Conservation (phyloP, 2,329 filamentous ascomycete genomes). For the Diaporthe aspalathi region DNA sequence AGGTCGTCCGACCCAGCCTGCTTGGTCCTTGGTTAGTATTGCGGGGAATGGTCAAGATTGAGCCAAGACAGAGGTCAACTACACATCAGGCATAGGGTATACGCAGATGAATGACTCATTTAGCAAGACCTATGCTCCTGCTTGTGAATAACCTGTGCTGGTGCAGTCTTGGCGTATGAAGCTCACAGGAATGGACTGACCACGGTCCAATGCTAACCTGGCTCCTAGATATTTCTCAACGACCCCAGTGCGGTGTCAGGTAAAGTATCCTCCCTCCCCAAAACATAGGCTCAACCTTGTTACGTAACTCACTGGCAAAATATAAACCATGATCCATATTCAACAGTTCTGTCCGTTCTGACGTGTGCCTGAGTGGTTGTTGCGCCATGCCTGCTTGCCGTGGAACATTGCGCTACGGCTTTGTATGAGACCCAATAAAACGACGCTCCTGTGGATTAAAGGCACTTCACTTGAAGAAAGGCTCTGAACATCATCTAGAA, state of each 20-base stretch:
- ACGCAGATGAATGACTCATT: slow-evolving; percentile 38
- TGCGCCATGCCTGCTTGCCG: neutral
- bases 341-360: neutral
- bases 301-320: neutral
- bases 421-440: neutral
- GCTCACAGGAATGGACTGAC: neutral
- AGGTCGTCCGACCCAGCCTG: neutral
- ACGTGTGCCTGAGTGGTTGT: neutral
- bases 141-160: slow-evolving; percentile 34
- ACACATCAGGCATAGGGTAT: slow-evolving; percentile 36
- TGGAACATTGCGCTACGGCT: neutral
- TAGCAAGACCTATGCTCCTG: slow-evolving; percentile 34
- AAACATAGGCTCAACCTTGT: neutral
- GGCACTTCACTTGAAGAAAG: too few relatives aligned
- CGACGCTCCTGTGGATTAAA: too few relatives aligned
- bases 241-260: neutral
- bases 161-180: slow-evolving; percentile 3
- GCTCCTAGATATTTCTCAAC: neutral
- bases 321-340: neutral
- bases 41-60: slow-evolving; percentile 12
- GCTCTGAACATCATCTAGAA: too few relatives aligned
- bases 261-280: neutral
- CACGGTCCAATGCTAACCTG: neutral
- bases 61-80: slow-evolving; percentile 2
- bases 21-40: slow-evolving; percentile 7